Conservation (phyloP, 345 rosid genomes). For the Psidium guajava region DNA sequence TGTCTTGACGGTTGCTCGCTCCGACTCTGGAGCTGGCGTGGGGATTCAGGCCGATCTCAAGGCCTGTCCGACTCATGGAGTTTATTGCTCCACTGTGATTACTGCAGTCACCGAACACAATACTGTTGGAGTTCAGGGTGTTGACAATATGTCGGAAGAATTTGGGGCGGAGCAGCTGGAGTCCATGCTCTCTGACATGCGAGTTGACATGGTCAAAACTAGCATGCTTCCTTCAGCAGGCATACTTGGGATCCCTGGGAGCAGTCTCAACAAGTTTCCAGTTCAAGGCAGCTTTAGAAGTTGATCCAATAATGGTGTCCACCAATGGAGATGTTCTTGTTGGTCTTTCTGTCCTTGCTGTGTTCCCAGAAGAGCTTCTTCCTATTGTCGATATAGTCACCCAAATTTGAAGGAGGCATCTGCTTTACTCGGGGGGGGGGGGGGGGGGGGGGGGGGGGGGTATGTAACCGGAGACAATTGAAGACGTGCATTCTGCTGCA, state of each 20-base stretch:
- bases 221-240: constrained; percentile 86
- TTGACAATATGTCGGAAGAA: constrained; percentile 30
- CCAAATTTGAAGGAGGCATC: constrained; percentile 92
- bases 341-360: constrained; percentile 58
- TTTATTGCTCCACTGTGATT: constrained; percentile 80
- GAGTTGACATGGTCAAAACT: constrained; percentile 93
- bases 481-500: constrained; percentile 71
- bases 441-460: too few relatives aligned
- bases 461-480: constrained; percentile 39
- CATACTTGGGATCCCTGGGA: constrained; percentile 48
- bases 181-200: constrained; percentile 94
- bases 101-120: constrained; percentile 92
- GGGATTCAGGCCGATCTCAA: constrained; percentile 96
- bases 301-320: constrained; percentile 98
- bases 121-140: constrained; percentile 82
- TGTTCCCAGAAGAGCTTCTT: constrained; percentile 63
- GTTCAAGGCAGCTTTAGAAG: constrained; percentile 76
- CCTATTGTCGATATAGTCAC: constrained; percentile 80
- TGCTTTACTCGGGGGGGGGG: constrained; percentile 76
- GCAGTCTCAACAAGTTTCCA: constrained; percentile 45
- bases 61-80: constrained; percentile 84
- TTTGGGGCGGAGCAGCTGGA: constrained; percentile 65
- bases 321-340: constrained; percentile 89
- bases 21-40: constrained; percentile 92
- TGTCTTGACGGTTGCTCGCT: constrained; percentile 81